These are phyloP conservation scores for Candida wancherniae DNA, from an alignment of 805 yeast genomes.

Conservation along the genomic window DNA sequence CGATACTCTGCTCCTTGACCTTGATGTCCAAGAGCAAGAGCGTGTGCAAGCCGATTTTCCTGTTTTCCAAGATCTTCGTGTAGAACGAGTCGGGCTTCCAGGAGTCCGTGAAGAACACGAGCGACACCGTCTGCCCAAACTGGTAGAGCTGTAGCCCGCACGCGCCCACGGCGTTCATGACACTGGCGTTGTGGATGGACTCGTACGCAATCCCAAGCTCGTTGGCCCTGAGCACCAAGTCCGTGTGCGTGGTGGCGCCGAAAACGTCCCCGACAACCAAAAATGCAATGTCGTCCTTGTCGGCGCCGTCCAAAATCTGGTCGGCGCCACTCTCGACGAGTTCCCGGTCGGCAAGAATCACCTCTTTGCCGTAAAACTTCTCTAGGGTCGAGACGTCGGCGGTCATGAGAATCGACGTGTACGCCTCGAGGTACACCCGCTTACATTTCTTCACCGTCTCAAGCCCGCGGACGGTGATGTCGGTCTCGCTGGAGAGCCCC, in stretches of 20 bases:
- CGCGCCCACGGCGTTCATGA: constrained; percentile 98
- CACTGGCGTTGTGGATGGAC: constrained; percentile 90
- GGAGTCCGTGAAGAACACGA: constrained; percentile 89
- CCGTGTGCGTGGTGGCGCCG: constrained; percentile 98
- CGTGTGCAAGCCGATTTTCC: constrained; percentile 89
- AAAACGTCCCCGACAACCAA: constrained; percentile 96
- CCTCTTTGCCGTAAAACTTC: constrained; percentile 77
- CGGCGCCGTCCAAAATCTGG: constrained; percentile 70
- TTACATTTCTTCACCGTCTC: constrained; percentile 78
- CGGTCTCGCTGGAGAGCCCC: constrained; percentile 84
- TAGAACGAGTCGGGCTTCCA: constrained; percentile 98
- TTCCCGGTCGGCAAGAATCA: constrained; percentile 90
- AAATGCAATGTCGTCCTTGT: constrained; percentile 81
- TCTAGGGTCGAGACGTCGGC: constrained; percentile 74
- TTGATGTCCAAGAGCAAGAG: constrained; percentile 84
- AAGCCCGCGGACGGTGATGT: constrained; percentile 91
- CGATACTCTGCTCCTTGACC: constrained; percentile 94
- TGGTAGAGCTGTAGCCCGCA: constrained; percentile 93
- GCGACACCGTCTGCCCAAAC: constrained; percentile 95
- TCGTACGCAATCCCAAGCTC: constrained; percentile 75
- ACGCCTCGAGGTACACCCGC: constrained; percentile 92
- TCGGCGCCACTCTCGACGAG: constrained; percentile 89
- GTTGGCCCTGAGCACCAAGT: constrained; percentile 85
- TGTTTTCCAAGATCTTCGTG: constrained; percentile 80
- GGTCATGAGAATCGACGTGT: constrained; percentile 93